Evolutionary conservation across 345 rosid species (phyloP).

Genomic region (Murraya koenigii): DNA sequence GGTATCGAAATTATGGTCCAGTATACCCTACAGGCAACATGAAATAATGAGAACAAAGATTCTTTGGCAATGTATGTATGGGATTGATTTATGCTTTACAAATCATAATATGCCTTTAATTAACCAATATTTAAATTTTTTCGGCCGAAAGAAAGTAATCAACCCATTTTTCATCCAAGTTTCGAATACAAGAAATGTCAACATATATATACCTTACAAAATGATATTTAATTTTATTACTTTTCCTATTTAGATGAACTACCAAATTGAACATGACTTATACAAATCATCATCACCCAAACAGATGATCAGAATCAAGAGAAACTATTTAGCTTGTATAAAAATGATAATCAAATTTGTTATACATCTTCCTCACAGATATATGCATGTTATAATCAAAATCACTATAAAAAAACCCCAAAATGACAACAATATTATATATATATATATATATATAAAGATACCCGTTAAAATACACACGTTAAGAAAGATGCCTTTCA

Average conservation of each 20-base stretch:
- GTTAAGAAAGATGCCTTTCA: neutral
- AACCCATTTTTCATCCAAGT: neutral
- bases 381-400: neutral
- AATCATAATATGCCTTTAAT: neutral
- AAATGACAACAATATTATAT: too few relatives aligned
- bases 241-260: neutral
- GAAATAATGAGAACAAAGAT: neutral
- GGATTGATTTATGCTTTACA: neutral
- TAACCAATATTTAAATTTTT: neutral
- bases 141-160: too few relatives aligned
- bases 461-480: too few relatives aligned
- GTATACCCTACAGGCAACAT: conserved; percentile 23
- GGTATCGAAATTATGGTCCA: conserved; percentile 21
- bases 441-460: too few relatives aligned
- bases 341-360: too few relatives aligned
- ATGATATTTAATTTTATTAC: neutral
- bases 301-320: neutral
- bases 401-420: neutral
- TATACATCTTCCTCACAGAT: neutral
- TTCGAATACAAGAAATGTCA: neutral
- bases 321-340: neutral
- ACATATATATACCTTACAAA: neutral
- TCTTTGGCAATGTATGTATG: neutral
- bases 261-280: neutral
- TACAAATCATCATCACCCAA: neutral